Base-by-base conservation (phyloP, 495 filamentous ascomycete species). In the Aspergillus hancockii region DNA sequence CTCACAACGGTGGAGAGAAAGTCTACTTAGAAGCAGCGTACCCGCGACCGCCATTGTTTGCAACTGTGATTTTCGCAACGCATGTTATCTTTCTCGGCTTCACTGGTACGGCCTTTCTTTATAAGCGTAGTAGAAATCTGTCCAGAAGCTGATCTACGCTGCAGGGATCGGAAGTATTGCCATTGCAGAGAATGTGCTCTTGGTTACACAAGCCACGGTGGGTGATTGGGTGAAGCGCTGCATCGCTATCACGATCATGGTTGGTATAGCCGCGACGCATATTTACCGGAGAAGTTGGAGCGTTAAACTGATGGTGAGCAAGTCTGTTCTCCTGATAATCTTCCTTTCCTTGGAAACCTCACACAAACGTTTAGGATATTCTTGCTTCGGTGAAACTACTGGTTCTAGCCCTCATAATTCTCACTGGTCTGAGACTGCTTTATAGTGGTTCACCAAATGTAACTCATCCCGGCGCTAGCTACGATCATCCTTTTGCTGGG, bases 11-110 rank as follows among this genome's bases (percentile, higher is more conserved):
- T 6, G 88, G 87, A 25, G 79, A 83, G 46, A 90, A 90, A 65
- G 82, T 90, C 18, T 91, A 91, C 59, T 81, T 91, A 41, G 88
- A 92, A 61, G 88, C 85, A 53, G 86, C 83, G 0, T 92, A 90
- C 66, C 82, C 79, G 0, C 74, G 74, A 31, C 88, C 89, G 0
- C 80, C 80, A 12, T 84, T 88, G 58, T 74, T 92, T 23, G 83
- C 84, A 0, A 85, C 86, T 1, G 82, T 82, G 0, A 65, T 90
- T 18, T 78, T 90, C 49, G 85, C 86, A 6, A 78, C 86, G 0
- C 82, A 89, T 55, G 78, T 85, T 8, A 79, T 91, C 13, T 69
- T 88, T 4, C 72, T 90, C 0, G 87, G 87, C 0, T 90, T 90
- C 60, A 88, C 85, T 23, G 75, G 73, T 71, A 50, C 58, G 53